Evolutionary conservation across 345 rosid species (phyloP).

Genomic region (Clarkia xantiana): DNA sequence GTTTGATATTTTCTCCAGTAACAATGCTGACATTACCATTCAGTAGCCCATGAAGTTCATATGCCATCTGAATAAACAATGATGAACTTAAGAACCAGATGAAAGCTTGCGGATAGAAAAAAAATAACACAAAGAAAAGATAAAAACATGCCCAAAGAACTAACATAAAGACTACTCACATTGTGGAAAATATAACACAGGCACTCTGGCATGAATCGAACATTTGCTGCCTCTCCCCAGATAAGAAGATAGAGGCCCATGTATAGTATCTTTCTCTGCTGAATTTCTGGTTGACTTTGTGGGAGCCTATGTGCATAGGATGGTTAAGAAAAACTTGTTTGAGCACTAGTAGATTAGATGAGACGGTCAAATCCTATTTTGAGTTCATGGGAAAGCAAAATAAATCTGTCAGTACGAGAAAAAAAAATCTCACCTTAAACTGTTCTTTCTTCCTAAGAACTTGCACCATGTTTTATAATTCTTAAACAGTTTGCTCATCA

Average conservation of each 20-base stretch:
- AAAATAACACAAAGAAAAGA: background rate
- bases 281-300: slow-evolving; percentile 72
- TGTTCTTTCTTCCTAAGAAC: slow-evolving; percentile 82
- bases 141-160: slow-evolving; percentile 5
- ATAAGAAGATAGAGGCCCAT: slow-evolving; percentile 93
- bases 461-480: slow-evolving; percentile 94
- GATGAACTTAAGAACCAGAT: slow-evolving; percentile 5
- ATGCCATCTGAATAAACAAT: slow-evolving; percentile 66
- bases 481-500: slow-evolving; percentile 74
- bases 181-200: slow-evolving; percentile 89
- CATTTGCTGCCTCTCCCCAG: slow-evolving; percentile 96
- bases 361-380: slow-evolving; percentile 3
- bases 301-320: slow-evolving; percentile 48
- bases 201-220: slow-evolving; percentile 94
- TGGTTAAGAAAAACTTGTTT: background rate
- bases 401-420: background rate
- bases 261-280: slow-evolving; percentile 81
- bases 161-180: slow-evolving; percentile 28
- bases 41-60: slow-evolving; percentile 92
- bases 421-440: slow-evolving; percentile 51
- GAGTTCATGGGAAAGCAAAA: too few species aligned
- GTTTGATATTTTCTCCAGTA: slow-evolving; percentile 93
- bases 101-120: slow-evolving; percentile 2
- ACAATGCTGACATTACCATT: slow-evolving; percentile 98
- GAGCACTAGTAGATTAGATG: background rate